A percentile compares a stretch with the other conserved stretches of the same genome.
These are phyloP conservation scores for Lactarius evosmus DNA, from an alignment of 768 basidiomycete genomes.

Conservation along the genomic window DNA sequence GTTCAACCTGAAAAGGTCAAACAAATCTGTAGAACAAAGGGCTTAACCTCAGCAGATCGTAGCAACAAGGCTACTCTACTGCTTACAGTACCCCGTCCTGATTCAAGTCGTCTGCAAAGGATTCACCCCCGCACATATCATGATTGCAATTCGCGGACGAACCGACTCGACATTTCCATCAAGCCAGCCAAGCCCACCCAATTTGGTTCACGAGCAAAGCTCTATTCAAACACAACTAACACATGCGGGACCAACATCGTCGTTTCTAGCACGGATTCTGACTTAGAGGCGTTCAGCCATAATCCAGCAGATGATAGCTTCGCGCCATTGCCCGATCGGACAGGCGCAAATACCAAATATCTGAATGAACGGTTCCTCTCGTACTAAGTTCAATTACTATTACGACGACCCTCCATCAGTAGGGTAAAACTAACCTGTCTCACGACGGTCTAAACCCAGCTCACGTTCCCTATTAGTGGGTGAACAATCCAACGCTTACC, in stretches of 20 bases:
- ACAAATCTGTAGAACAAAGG: conserved; percentile 67
- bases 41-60: conserved; percentile 76
- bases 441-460: conserved; percentile 81
- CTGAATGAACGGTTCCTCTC: conserved; percentile 81
- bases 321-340: conserved; percentile 74
- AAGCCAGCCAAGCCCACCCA: conserved; percentile 46
- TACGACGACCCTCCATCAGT: conserved; percentile 72
- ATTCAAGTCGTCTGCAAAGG: conserved; percentile 79
- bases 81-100: conserved; percentile 72
- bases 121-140: conserved; percentile 69
- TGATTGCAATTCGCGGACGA: conserved; percentile 58
- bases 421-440: conserved; percentile 87
- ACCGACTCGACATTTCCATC: conserved; percentile 53
- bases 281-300: conserved; percentile 84
- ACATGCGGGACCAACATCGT: conserved; percentile 68
- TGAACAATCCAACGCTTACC: conserved; percentile 80
- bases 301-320: conserved; percentile 82
- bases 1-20: conserved; percentile 45
- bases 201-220: conserved; percentile 71
- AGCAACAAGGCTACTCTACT: conserved; percentile 77
- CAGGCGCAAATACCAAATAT: conserved; percentile 80
- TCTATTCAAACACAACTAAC: conserved; percentile 62
- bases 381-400: conserved; percentile 80
- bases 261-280: conserved; percentile 77
- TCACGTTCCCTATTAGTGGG: conserved; percentile 78